Evolutionary conservation across 2,329 filamentous ascomycete genomes (phyloP), one percentile per base, ranked within the genome.

Genomic region (Cordyceps cateniannulata): DNA sequence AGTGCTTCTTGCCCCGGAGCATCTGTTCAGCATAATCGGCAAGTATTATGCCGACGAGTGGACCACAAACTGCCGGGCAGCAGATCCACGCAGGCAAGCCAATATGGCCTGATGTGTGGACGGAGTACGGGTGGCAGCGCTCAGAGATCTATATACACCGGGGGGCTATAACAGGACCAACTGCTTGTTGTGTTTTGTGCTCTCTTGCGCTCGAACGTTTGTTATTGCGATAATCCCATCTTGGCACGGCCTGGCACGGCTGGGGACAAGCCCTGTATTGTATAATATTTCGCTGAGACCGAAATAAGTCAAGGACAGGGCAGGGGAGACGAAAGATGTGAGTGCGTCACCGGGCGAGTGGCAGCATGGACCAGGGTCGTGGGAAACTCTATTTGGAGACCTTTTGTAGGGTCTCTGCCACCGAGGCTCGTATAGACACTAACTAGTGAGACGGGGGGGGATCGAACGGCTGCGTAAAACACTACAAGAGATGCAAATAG

Each of bases 101-200:
- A 32, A 29, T 20, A 47, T 55, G 53, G 53, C 53, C 53, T 55
- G 53, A 55, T 55, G 53, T 55, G 53, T 47, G 9, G 32, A 47
- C 22, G 44, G 44, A 47, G 24, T 22, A n/a, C 22, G 32, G 12
- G 32, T 35, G 32, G n/a, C 22, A 44, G 22, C 20, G 32, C 22
- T 27, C 22, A 10, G 14, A 45, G 40, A 47, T 55, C 40, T 29
- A 32, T 47, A 47, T 55, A 55, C 25, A 32, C 27, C 5, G 16
- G 53, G 40, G n/a, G 16, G 24, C 22, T 54, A 55, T 47, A 55
- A 20, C 7, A 42, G 18, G 16, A 38, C 32, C 32, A 35, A 35
- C 32, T 35, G 32, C 27, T 35, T 35, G 32, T 7, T 35, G 32
- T 35, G 8, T 35, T 7, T 10, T 35, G 27, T 7, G 32, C 32